Evolutionary conservation across 331 rosid species (phyloP), one percentile per base, ranked within the genome.

Genomic region (Prunus yedoensis): DNA sequence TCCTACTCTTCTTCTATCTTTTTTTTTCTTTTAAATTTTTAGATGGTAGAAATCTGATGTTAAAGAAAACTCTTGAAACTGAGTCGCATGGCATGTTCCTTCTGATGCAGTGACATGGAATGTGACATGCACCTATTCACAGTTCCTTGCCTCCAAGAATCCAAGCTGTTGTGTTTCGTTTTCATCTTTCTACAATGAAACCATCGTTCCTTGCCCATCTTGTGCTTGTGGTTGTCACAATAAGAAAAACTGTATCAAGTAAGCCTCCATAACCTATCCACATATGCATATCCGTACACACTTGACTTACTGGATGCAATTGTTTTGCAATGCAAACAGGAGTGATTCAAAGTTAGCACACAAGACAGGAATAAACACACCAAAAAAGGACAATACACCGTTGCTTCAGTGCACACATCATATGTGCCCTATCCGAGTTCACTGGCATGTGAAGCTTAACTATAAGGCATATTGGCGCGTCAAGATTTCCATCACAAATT

Each of bases 361-460:
- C 64, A 88, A 79, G 32, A 79, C 85, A 70, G 82, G 72, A 49
- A 46, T 78, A 8, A 82, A 75, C 62, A 82, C 82, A 27, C 77
- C 58, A 5, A 88, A 64, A 25, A 85, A 77, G 18, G 91, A 86
- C 8, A 86, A 83, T 68, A 23, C 86, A 28, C 96, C 97, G 59
- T 85, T 89, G 88, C 73, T 91, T 21, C 91, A 86, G 53, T 91
- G 97, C 86, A 91, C 97, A n/a, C 93, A 83, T 49, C 97, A 91
- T 63, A 66, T 91, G 87, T 91, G 97, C 80, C 96, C 86, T 1
- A 80, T 89, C 27, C 78, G 96, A 67, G 97, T 91, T 3, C 97
- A 91, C 46, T 91, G 97, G 97, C 97, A 91, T 78, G 76, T 91
- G 58, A 89, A 89, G 83, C 82, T 85, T 50, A 91, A 91, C 75